Base-by-base conservation (phyloP, 768 basidiomycete species). In the Leccinum longicurvipes region DNA sequence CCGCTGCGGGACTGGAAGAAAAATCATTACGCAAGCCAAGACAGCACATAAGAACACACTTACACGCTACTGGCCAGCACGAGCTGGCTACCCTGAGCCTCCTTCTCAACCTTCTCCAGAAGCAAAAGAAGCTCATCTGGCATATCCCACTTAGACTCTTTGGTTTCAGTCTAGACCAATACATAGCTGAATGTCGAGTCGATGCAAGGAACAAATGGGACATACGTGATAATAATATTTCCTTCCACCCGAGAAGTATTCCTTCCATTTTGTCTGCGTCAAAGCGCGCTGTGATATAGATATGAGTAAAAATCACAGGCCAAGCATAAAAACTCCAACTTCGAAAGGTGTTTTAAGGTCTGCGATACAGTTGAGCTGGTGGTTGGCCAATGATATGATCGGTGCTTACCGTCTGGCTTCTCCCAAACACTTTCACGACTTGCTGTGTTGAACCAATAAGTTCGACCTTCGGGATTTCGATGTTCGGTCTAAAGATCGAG, bases 121-220 rank as follows among this genome's bases (percentile, higher is more conserved):
- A 95, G 73, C n/a, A 91, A 78, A 23, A 88, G 74, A 25, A 99
- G 82, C 65, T 98, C 95, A 52, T 93, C 87, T 10, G 97, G 97
- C 85, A 96, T 89, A 56, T 96, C 93, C 97, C 97, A 98, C 76
- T 95, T 93, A 3, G 94, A 96, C 72, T 96, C 91, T 63, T 93
- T 96, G 28, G 86, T 82, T 41, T 89, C 86, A 29, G 85, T 88
- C 87, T 97, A 65, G 3, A 65, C 15, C 36, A 10, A 45, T 2
- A 45, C 44, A 24, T 56, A 34, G 49, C 60, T 54, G 32, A 56
- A 51, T 21, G 32, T 12, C 23, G 32, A 8, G 8, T 12, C 32
- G 36, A 31, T 36, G 45, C 23, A n/a, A 44, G 21, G 9, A 47
- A 15, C 27, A 14, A 27, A 29, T 45, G 31, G 15, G 17, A 68